Percentiles rank a stretch among this genome's conserved stretches.
Evolutionary conservation across 495 filamentous ascomycete genomes (phyloP).

Genomic region (Lophium mytilinum): DNA sequence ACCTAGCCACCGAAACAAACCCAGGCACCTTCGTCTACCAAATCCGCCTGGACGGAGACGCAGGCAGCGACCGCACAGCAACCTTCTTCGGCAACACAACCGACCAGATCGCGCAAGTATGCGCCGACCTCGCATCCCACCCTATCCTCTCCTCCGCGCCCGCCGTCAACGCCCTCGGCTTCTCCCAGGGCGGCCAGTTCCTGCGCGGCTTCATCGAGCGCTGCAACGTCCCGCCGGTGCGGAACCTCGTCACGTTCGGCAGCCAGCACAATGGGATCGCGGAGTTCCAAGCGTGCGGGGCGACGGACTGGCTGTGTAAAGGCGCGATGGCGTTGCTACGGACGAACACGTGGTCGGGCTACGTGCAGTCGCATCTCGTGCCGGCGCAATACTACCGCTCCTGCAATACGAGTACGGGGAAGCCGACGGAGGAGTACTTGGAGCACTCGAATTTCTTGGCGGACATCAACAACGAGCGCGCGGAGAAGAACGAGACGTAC

Average conservation of each 20-base stretch:
- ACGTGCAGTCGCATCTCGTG: constrained; percentile 70
- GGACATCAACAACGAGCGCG: constrained; percentile 95
- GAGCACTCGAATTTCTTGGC: constrained; percentile 87
- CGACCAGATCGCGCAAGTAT: constrained; percentile 68
- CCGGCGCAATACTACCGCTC: constrained; percentile 89
- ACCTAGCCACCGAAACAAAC: constrained; percentile 60
- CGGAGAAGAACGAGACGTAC: constrained; percentile 64
- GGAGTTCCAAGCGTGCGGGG: constrained; percentile 58
- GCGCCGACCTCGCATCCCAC: constrained; percentile 66
- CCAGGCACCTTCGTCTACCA: constrained; percentile 79
- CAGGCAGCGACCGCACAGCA: constrained; percentile 60
- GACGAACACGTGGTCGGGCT: constrained; percentile 62
- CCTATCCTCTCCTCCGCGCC: constrained; percentile 72
- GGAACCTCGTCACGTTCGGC: constrained; percentile 83
- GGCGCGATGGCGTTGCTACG: constrained; percentile 64
- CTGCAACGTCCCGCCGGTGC: constrained; percentile 74
- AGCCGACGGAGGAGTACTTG: constrained; percentile 61
- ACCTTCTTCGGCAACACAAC: constrained; percentile 91
- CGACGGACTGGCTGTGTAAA: constrained; percentile 71
- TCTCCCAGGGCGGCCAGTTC: constrained; percentile 95
- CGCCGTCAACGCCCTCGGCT: constrained; percentile 83
- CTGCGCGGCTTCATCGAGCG: constrained; percentile 86
- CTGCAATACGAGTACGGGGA: constrained; percentile 32
- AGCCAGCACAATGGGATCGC: constrained; percentile 90
- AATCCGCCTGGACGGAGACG: constrained; percentile 63